Percentiles rank a stretch among this genome's conserved stretches.
Conservation (phyloP, 1,284 basidiomycete genomes). For the Tilletia walkeri region DNA sequence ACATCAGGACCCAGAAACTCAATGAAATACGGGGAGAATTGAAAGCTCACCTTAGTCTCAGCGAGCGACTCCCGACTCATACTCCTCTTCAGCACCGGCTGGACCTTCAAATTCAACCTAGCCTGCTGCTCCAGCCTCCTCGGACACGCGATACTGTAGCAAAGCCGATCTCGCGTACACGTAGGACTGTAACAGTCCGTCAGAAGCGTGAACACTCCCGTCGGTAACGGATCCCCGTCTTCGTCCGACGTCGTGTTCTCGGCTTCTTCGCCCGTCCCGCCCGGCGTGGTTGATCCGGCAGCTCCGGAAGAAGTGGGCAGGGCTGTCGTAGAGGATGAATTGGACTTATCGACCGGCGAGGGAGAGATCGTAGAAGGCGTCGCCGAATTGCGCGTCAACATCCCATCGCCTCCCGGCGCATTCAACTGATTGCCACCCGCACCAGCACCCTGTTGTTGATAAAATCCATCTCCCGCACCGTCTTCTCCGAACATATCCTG, state of each 20-base stretch:
- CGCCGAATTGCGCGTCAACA: conserved; percentile 67
- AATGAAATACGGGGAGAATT: conserved; percentile 55
- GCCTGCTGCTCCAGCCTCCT: conserved; percentile 90
- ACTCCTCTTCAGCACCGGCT: conserved; percentile 72
- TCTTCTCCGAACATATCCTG: neutral
- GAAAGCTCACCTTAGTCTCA: conserved; percentile 63
- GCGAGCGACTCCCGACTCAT: conserved; percentile 78
- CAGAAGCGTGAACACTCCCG: conserved; percentile 92
- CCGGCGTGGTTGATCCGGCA: neutral
- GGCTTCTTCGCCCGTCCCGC: neutral
- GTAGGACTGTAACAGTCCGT: conserved; percentile 98
- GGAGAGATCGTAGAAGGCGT: conserved; percentile 68
- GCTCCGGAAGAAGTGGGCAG: neutral
- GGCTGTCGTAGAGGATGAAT: conserved; percentile 73
- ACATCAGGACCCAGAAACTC: neutral
- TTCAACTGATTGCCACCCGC: conserved; percentile 19
- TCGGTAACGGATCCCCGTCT: conserved; percentile 69
- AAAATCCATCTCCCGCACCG: neutral
- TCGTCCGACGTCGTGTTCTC: conserved; percentile 33
- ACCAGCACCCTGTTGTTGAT: conserved; percentile 15
- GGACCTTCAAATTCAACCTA: conserved; percentile 79
- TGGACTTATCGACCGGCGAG: conserved; percentile 65
- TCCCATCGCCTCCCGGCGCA: conserved; percentile 38
- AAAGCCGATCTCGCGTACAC: conserved; percentile 85
- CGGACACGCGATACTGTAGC: conserved; percentile 96